A percentile compares a stretch with the other conserved stretches of the same genome.
Evolutionary conservation across 2,329 filamentous ascomycete species (phyloP).

Genomic region (Aspergillus sp.): DNA sequence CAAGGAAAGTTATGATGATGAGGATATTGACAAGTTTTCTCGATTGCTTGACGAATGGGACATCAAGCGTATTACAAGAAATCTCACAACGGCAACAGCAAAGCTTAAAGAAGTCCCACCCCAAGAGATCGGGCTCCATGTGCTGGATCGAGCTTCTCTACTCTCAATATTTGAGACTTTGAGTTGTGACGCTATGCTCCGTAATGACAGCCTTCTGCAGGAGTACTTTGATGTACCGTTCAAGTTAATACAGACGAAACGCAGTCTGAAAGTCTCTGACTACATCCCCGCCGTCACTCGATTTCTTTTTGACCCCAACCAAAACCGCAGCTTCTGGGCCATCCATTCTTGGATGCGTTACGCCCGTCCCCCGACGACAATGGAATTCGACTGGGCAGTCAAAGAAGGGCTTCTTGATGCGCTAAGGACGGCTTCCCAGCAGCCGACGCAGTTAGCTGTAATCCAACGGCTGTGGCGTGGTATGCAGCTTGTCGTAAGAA

Average conservation of each 20-base stretch:
- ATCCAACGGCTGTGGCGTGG: conserved; percentile 80
- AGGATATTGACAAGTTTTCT: conserved; percentile 54
- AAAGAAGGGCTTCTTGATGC: conserved; percentile 70
- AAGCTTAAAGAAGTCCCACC: conserved; percentile 56
- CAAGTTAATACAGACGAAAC: conserved; percentile 74
- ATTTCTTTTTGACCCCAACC: conserved; percentile 78
- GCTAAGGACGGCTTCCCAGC: conserved; percentile 63
- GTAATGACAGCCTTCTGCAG: conserved; percentile 54
- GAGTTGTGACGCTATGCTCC: conserved; percentile 78
- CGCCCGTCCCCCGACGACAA: conserved; percentile 62
- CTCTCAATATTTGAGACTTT: conserved; percentile 85
- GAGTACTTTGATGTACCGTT: conserved; percentile 81
- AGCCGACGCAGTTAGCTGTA: conserved; percentile 53
- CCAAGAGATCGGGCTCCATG: conserved; percentile 52
- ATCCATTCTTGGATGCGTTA: conserved; percentile 68
- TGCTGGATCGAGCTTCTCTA: conserved; percentile 63
- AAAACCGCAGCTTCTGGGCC: conserved; percentile 67
- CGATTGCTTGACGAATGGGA: conserved; percentile 62
- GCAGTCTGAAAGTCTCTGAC: conserved; percentile 72
- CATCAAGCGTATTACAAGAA: conserved; percentile 62
- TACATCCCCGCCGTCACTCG: conserved; percentile 79
- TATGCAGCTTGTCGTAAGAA: conserved; percentile 71
- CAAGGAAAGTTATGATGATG: conserved; percentile 56
- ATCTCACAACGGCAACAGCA: conserved; percentile 59
- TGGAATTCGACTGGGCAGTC: conserved; percentile 87